These are phyloP conservation scores for Magnaporthiopsis poae DNA, from an alignment of 2,329 filamentous ascomycete species.

Conservation along the genomic window DNA sequence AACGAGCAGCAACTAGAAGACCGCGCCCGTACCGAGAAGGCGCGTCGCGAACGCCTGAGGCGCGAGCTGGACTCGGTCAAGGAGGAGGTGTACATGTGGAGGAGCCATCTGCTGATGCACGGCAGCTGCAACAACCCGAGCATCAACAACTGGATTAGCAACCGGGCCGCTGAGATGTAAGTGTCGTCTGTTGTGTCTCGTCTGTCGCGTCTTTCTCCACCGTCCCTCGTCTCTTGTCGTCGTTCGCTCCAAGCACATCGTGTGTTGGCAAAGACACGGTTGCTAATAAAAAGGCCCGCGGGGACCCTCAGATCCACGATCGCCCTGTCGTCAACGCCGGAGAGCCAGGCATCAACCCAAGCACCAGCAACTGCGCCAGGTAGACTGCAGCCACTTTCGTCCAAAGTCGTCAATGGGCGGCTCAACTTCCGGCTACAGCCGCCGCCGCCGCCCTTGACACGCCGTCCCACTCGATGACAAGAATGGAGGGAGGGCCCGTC, in stretches of 20 bases:
- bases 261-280: background rate
- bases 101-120: background rate
- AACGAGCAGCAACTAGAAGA: constrained; percentile 5
- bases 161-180: constrained; percentile 5
- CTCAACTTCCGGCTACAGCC: constrained; percentile 1
- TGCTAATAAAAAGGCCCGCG: background rate
- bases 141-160: constrained; percentile 7
- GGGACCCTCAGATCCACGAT: background rate
- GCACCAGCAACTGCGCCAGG: background rate
- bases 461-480: background rate
- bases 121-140: constrained; percentile 2
- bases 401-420: background rate
- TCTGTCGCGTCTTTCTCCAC: background rate
- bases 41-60: background rate
- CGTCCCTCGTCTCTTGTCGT: too few species aligned
- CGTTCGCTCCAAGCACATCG: too few species aligned
- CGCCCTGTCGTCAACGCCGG: background rate
- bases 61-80: constrained; percentile 1
- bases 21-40: background rate
- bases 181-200: background rate
- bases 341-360: background rate
- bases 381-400: background rate
- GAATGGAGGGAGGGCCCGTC: too few species aligned
- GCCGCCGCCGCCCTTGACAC: background rate
- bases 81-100: background rate